These are phyloP conservation scores for Coemansia sp. DNA, from an alignment of 192 early-diverging fungal genomes.

Conservation along the genomic window DNA sequence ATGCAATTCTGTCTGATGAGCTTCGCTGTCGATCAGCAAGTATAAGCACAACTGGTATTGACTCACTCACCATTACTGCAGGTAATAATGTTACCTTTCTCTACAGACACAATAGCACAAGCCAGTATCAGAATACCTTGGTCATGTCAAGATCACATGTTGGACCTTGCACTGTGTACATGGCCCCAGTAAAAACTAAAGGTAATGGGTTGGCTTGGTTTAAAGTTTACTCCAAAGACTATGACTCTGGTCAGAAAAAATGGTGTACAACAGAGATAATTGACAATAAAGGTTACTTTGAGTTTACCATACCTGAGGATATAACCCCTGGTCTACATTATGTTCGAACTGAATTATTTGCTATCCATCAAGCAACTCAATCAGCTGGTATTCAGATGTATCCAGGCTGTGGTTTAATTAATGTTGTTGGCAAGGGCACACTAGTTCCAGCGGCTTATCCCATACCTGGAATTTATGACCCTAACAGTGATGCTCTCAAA, in stretches of 20 bases:
- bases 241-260: conserved; percentile 12
- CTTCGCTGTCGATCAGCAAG: neutral
- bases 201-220: conserved; percentile 26
- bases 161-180: conserved; percentile 25
- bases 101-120: neutral
- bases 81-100: neutral
- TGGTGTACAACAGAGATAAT: conserved; percentile 32
- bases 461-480: neutral
- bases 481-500: neutral
- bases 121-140: neutral
- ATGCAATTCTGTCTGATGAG: neutral
- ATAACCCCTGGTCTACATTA: conserved; percentile 9
- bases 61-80: neutral
- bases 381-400: neutral
- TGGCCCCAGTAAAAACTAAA: conserved; percentile 20
- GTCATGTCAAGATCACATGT: conserved; percentile 14
- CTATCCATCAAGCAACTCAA: neutral
- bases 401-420: neutral
- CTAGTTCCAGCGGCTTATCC: neutral
- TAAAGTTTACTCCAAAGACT: conserved; percentile 37
- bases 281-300: conserved; percentile 15
- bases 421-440: neutral
- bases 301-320: conserved; percentile 21
- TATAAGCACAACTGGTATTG: neutral
- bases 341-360: neutral